phyloP scores from a whole-genome alignment of 495 filamentous ascomycete genomes.

The Aspergillus conjunctus region DNA sequence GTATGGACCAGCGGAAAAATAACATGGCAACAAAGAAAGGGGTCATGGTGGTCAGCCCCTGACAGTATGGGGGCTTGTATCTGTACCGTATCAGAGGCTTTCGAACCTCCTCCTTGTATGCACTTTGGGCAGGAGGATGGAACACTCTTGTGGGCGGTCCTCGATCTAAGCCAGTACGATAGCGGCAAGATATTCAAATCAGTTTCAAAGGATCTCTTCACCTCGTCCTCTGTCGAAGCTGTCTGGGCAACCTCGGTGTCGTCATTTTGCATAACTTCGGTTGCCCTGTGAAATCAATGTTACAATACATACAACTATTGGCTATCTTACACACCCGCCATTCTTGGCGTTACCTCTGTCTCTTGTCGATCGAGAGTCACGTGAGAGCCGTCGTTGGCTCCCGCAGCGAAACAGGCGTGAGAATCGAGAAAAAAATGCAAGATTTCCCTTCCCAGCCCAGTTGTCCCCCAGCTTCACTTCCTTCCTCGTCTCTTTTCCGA shows the following conservation, averaged over 20 bases:
- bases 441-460: conserved; percentile 16
- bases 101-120: neutral
- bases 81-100: conserved; percentile 12
- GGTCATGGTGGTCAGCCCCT: conserved; percentile 14
- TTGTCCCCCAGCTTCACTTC: conserved; percentile 14
- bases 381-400: conserved; percentile 2
- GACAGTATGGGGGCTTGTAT: conserved; percentile 22
- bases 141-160: too few species aligned
- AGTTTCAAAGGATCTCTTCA: too few species aligned
- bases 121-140: too few species aligned
- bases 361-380: conserved; percentile 16
- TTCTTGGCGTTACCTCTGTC: conserved; percentile 10
- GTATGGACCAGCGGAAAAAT: neutral
- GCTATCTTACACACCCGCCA: conserved; percentile 2
- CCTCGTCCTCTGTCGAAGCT: neutral
- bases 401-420: conserved; percentile 4
- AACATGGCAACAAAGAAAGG: conserved; percentile 14
- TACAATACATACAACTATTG: conserved; percentile 21
- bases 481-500: conserved; percentile 14
- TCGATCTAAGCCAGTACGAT: too few species aligned
- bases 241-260: conserved; percentile 19
- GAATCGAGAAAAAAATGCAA: conserved; percentile 11
- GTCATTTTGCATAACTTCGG: conserved; percentile 22
- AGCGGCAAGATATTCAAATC: too few species aligned
- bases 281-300: conserved; percentile 11